Base-by-base conservation (phyloP, 805 yeast species). In the Jamesozyma jinghongensis region DNA sequence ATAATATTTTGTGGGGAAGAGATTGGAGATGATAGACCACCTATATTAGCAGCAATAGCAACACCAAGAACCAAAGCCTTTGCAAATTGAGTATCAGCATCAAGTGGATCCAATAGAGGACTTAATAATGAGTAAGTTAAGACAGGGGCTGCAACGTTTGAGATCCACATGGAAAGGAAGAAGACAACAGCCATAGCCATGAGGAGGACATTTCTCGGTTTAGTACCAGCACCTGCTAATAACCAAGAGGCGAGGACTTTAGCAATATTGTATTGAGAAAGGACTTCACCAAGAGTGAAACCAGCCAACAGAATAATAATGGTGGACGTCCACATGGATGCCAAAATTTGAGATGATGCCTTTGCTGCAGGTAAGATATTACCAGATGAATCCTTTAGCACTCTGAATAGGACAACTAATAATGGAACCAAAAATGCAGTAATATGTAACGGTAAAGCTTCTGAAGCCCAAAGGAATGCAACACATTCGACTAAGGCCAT, bases 21-120 rank as follows among this genome's bases (percentile, higher is more conserved):
- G 53, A 90, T 90, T 8, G 97, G 97, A 16, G 95, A 85, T 0
- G 95, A 81, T 94, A 88, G 86, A 55, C 97, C 97, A 19, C 95
- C 97, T 41, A 90, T 70, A 58, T 90, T 85, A 19, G 95, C 85
- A 3, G 97, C 84, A 38, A 90, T 68, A 0, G 97, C 97, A 48
- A 90, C 83, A 40, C 96, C 97, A 41, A 90, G 67, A 37, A 90
- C 79, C 49, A 90, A 69, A 0, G 95, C 86, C 57, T 85, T 79
- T 3, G 86, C 85, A 53, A 87, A 84, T 12, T 81, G 80, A n/a
- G 87, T 76, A 25, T 76, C 78, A 17, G 79, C 74, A 12, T 88
- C 85, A 34, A 87, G 64, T 1, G 90, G 80, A 50, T 94, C 74
- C 47, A 90, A 66, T 19, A 90, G 69, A 2, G 97, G 96, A 59